Base-by-base conservation (phyloP, 2,329 filamentous ascomycete genomes). In the Fusarium papillatum region DNA sequence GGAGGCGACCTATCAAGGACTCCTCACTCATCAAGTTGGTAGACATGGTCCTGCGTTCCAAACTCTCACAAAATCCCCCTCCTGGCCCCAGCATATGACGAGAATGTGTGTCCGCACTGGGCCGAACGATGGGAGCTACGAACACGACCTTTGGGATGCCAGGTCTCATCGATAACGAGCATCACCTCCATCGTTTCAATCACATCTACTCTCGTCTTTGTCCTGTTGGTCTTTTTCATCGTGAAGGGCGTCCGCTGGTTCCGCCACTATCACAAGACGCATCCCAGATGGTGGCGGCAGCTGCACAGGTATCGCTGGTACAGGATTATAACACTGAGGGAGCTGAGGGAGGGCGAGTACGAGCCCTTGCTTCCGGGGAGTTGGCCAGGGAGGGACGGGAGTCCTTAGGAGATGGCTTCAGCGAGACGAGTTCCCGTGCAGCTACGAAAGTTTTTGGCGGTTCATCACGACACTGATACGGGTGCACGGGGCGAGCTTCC, bases 11-110 rank as follows among this genome's bases (percentile, higher is more conserved):
- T 41, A 22, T 13, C 46, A 43, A 11, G 39, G 39, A 36, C 29
- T 29, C 31, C 17, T 22, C 63, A 57, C 71, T 74, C 34, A 80
- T 61, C 31, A 39, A 38, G 38, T 61, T 71, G 13, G 46, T 68
- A 90, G 88, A 88, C 88, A 7, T 88, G 86, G 80, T 86, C 87
- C 1, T 91, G 90, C 78, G 86, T 91, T 2, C 89, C 90, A 26
- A 90, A 90, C 71, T 81, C 83, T 19, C 80, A 87, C 68, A 66
- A 72, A 1, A 79, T 90, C 13, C 87, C 85, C 1, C 78, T 89
- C 36, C 82, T 91, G 19, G 88, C 88, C 3, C 90, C 89, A 3
- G 85, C 87, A 4, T 87, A 84, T 76, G 83, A 90, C 68, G 82
- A 86, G 48, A 80, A 87, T 62, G 83, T 90, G 13, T 91, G 90